Evolutionary conservation across 148 eudicot genomes (phyloP).

Genomic region (Polygonum maritimum): DNA sequence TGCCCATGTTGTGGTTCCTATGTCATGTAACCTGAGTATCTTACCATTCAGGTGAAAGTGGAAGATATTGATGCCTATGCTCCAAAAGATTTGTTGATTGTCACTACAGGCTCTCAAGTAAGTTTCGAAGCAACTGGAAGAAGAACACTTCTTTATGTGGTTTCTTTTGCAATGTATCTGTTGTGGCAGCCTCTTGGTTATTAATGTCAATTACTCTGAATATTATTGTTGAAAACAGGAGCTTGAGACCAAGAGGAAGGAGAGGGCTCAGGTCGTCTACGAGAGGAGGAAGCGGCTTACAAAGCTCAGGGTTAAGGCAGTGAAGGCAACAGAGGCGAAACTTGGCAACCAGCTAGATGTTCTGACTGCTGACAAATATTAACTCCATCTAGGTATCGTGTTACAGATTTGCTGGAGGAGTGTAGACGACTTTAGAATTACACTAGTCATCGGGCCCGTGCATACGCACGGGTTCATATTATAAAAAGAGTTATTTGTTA

Average conservation of each 20-base stretch:
- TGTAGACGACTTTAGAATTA: background rate
- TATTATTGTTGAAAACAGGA: conserved; percentile 24
- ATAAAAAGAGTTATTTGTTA: too few relatives aligned
- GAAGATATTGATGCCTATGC: conserved; percentile 98
- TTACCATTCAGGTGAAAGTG: conserved; percentile 55
- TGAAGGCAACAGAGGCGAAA: conserved; percentile 50
- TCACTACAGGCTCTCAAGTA: conserved; percentile 98
- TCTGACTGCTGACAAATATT: conserved; percentile 49
- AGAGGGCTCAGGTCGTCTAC: conserved; percentile 41
- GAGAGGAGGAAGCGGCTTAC: conserved; percentile 49
- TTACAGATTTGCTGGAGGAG: conserved; percentile 6
- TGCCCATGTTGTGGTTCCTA: conserved; percentile 3
- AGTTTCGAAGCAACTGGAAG: conserved; percentile 14
- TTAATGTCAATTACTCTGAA: too few relatives aligned
- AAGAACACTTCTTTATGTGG: too few relatives aligned
- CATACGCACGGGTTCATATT: too few relatives aligned
- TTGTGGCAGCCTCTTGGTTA: too few relatives aligned
- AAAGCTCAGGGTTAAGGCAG: conserved; percentile 44
- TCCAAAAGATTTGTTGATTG: conserved; percentile 87
- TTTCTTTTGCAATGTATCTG: too few relatives aligned
- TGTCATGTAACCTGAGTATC: conserved; percentile 6
- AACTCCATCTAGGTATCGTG: background rate
- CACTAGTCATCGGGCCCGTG: too few relatives aligned
- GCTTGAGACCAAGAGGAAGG: conserved; percentile 67
- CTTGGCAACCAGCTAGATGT: conserved; percentile 51